These are phyloP conservation scores for Rhododendron ferrugineum DNA, from an alignment of 148 eudicot species.

Conservation along the genomic window DNA sequence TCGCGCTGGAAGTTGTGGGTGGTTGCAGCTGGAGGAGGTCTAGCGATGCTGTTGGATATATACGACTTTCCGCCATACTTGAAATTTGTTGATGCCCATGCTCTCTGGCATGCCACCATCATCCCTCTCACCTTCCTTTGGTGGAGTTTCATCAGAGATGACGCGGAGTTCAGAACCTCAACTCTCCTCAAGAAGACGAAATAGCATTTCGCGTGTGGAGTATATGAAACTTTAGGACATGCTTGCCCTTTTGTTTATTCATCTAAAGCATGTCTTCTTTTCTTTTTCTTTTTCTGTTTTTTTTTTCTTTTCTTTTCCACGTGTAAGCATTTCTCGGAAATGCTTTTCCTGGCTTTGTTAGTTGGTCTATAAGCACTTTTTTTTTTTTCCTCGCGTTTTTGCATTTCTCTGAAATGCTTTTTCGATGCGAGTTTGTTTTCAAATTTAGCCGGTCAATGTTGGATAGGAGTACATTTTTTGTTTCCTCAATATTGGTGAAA, in stretches of 20 bases:
- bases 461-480: constrained; percentile 9
- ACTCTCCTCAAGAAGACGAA: constrained; percentile 48
- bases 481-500: constrained; percentile 37
- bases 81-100: constrained; percentile 72
- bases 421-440: constrained; percentile 22
- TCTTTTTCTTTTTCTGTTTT: constrained; percentile 13
- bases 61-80: constrained; percentile 74
- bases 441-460: constrained; percentile 10
- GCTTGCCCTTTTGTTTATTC: background rate
- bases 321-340: constrained; percentile 18
- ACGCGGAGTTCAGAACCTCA: constrained; percentile 64
- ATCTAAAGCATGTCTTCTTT: background rate
- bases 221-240: background rate
- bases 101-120: constrained; percentile 65
- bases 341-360: constrained; percentile 5
- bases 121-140: constrained; percentile 69
- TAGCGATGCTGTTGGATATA: constrained; percentile 45
- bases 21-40: constrained; percentile 46
- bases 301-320: constrained; percentile 15
- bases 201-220: constrained; percentile 19
- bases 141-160: constrained; percentile 89
- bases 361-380: background rate
- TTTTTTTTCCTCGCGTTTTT: constrained; percentile 21
- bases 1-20: constrained; percentile 64
- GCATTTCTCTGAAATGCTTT: constrained; percentile 14